Conservation (phyloP, 768 basidiomycete species). For the Coprinopsis cinerea region DNA sequence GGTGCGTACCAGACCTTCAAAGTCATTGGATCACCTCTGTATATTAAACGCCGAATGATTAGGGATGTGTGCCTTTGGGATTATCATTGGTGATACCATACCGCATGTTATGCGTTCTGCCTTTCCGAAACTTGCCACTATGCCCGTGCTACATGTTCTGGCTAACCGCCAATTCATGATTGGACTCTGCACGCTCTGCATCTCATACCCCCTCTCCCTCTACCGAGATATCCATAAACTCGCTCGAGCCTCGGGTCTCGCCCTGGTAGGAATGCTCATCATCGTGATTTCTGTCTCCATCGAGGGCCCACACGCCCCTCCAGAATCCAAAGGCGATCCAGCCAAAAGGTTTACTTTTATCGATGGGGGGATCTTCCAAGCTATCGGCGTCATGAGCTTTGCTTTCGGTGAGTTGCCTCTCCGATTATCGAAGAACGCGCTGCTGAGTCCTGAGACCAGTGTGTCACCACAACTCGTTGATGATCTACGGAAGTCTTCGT, state of each 20-base stretch:
- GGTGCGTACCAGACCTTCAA: constrained; percentile 44
- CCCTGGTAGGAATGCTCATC: constrained; percentile 88
- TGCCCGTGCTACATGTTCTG: constrained; percentile 72
- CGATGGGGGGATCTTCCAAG: constrained; percentile 81
- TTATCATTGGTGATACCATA: constrained; percentile 96
- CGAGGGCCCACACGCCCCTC: constrained; percentile 70
- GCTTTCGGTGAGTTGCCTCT: constrained; percentile 57
- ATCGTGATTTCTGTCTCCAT: constrained; percentile 85
- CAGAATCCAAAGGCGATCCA: constrained; percentile 73
- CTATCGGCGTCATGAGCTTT: constrained; percentile 96
- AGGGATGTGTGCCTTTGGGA: constrained; percentile 98
- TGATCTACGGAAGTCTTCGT: constrained; percentile 90
- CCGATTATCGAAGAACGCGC: not conserved
- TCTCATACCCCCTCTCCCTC: constrained; percentile 92
- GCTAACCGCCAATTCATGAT: constrained; percentile 89
- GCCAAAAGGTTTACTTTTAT: constrained; percentile 69
- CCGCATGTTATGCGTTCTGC: constrained; percentile 87
- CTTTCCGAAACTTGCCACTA: constrained; percentile 63
- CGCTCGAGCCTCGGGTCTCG: constrained; percentile 85
- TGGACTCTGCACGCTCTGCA: constrained; percentile 73
- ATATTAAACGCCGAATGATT: not conserved
- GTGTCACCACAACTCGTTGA: constrained; percentile 94
- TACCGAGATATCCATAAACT: constrained; percentile 98
- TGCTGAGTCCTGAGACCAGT: constrained; percentile 35
- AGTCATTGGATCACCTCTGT: not conserved